Evolutionary conservation across 164 flowering plant species (phyloP).

Genomic region (Vitis riparia): DNA sequence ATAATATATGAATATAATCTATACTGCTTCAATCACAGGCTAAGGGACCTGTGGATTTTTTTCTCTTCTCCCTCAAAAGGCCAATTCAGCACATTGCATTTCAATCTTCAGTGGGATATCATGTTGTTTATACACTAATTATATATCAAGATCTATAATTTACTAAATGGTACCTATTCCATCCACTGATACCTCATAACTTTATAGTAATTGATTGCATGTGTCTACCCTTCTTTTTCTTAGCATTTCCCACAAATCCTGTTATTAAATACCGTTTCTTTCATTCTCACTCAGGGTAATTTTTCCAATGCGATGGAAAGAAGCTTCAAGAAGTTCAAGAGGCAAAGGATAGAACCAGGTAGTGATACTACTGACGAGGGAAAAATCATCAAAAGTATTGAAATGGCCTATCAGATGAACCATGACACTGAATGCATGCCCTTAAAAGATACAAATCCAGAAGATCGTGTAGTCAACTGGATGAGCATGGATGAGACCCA

Average conservation of each 20-base stretch:
- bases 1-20: too few species aligned
- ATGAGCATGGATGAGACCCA: slow-evolving; percentile 52
- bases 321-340: slow-evolving; percentile 35
- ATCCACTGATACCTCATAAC: background rate
- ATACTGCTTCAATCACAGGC: too few species aligned
- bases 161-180: background rate
- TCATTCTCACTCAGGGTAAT: slow-evolving; percentile 25
- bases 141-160: background rate
- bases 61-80: too few species aligned
- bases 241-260: background rate
- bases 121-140: too few species aligned
- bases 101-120: too few species aligned
- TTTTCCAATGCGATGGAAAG: slow-evolving; percentile 17
- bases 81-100: too few species aligned
- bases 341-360: slow-evolving; percentile 30
- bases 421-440: slow-evolving; percentile 13
- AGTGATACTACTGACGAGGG: slow-evolving; percentile 12
- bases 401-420: slow-evolving; percentile 13
- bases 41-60: too few species aligned
- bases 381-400: slow-evolving; percentile 3
- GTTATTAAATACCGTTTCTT: background rate
- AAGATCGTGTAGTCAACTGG: slow-evolving; percentile 42
- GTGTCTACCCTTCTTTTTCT: background rate
- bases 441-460: slow-evolving; percentile 4
- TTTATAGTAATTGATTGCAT: background rate